Conservation (phyloP, 768 basidiomycete species). For the Lactarius deliciosus region DNA sequence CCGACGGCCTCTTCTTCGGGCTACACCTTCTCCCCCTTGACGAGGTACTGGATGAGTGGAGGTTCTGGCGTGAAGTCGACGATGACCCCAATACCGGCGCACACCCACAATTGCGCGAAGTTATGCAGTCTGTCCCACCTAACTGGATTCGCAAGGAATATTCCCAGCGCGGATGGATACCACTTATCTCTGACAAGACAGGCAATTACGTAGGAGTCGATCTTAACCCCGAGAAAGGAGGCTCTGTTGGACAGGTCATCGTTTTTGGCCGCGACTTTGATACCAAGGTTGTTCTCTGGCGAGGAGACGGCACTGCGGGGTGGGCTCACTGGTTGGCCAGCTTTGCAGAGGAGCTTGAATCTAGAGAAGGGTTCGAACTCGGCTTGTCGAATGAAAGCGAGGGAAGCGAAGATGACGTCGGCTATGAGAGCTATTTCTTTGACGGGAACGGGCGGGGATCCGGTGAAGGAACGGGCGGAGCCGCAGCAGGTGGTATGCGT, state of each 20-base stretch:
- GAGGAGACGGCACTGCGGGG: constrained; percentile 84
- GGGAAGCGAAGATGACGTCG: constrained; percentile 78
- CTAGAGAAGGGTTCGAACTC: constrained; percentile 83
- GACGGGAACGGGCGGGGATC: constrained; percentile 75
- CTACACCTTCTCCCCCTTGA: constrained; percentile 89
- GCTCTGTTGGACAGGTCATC: constrained; percentile 88
- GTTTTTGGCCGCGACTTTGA: constrained; percentile 99
- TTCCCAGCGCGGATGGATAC: constrained; percentile 95
- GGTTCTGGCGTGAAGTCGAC: constrained; percentile 94
- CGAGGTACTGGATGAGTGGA: constrained; percentile 92
- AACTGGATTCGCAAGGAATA: constrained; percentile 88
- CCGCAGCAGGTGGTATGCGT: constrained; percentile 64
- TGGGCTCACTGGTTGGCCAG: constrained; percentile 94
- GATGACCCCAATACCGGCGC: constrained; percentile 83
- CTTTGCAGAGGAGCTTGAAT: constrained; percentile 92
- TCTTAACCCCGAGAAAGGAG: constrained; percentile 78
- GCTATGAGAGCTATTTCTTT: constrained; percentile 86
- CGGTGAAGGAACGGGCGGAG: constrained; percentile 76
- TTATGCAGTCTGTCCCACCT: constrained; percentile 88
- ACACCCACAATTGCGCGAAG: constrained; percentile 64
- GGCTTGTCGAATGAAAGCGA: constrained; percentile 57
- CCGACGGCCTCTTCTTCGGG: constrained; percentile 95
- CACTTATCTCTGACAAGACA: constrained; percentile 87
- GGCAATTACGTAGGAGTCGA: constrained; percentile 98
- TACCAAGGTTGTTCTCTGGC: constrained; percentile 93